A percentile compares a stretch with the other conserved stretches of the same genome.
phyloP scores from a whole-genome alignment of 2,329 filamentous ascomycete genomes.

The Chaetomium globosum region DNA sequence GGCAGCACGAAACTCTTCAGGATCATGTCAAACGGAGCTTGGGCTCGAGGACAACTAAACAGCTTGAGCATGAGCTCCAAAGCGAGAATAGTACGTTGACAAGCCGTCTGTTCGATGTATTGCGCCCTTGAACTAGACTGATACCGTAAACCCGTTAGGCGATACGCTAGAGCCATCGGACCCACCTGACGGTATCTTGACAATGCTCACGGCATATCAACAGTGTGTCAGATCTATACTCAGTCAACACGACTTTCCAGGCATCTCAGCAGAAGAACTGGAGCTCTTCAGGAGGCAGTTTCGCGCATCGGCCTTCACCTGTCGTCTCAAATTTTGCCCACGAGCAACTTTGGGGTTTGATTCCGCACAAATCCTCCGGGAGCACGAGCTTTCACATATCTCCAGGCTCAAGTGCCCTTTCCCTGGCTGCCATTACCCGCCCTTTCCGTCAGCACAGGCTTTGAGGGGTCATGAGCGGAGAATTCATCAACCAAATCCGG shows the following conservation, averaged over 20 bases:
- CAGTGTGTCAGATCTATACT: slow-evolving; percentile 5
- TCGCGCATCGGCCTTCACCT: slow-evolving; percentile 2
- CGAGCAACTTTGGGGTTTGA: slow-evolving; percentile 2
- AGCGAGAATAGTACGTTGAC: background rate
- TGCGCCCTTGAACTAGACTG: background rate
- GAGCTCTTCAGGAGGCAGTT: slow-evolving; percentile 6
- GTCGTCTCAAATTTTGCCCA: slow-evolving; percentile 6
- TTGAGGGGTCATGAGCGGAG: background rate
- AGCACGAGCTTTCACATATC: slow-evolving; percentile 6
- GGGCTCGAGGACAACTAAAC: background rate
- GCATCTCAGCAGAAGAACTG: slow-evolving; percentile 6
- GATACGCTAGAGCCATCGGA: background rate
- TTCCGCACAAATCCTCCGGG: slow-evolving; percentile 2
- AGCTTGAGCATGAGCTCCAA: slow-evolving; percentile 2
- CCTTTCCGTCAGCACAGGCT: background rate
- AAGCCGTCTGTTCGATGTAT: background rate
- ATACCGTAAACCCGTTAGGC: background rate
- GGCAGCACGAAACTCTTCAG: background rate
- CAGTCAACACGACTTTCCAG: slow-evolving; percentile 4
- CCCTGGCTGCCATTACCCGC: background rate
- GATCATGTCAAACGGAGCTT: background rate
- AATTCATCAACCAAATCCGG: background rate
- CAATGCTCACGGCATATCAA: slow-evolving; percentile 5
- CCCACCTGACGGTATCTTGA: background rate
- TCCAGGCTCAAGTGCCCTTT: background rate